Evolutionary conservation across 2,329 filamentous ascomycete species (phyloP).

Genomic region (Stagonosporopsis tanaceti): DNA sequence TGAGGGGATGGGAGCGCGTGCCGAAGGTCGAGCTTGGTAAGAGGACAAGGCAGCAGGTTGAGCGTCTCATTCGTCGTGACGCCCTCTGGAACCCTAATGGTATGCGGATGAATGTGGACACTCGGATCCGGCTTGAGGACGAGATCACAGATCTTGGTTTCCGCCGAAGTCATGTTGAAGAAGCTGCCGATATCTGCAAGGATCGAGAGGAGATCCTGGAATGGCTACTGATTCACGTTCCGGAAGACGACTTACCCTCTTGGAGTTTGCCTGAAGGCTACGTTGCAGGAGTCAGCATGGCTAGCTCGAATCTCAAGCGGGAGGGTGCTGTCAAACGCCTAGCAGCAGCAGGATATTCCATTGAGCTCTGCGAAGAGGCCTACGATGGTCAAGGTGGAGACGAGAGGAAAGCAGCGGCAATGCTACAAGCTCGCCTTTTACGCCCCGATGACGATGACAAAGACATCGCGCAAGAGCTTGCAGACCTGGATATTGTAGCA

Average conservation of each 20-base stretch:
- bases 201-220: conserved; percentile 92
- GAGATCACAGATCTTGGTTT: conserved; percentile 85
- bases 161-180: conserved; percentile 85
- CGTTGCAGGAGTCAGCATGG: conserved; percentile 86
- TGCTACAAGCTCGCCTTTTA: conserved; percentile 76
- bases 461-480: conserved; percentile 42
- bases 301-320: conserved; percentile 78
- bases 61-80: conserved; percentile 78
- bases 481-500: conserved; percentile 39
- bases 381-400: conserved; percentile 75
- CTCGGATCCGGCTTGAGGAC: conserved; percentile 69
- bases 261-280: conserved; percentile 95
- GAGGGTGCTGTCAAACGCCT: conserved; percentile 86
- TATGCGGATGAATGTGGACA: conserved; percentile 67
- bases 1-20: conserved; percentile 82
- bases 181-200: conserved; percentile 86
- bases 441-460: conserved; percentile 45
- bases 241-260: conserved; percentile 91
- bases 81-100: conserved; percentile 88
- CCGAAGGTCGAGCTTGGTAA: conserved; percentile 94
- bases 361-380: conserved; percentile 81
- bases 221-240: conserved; percentile 96
- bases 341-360: conserved; percentile 81
- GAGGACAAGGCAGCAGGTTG: conserved; percentile 78
- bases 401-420: conserved; percentile 79